Conservation (phyloP, 1,284 basidiomycete genomes). For the Gastroboletus turbinatus region DNA sequence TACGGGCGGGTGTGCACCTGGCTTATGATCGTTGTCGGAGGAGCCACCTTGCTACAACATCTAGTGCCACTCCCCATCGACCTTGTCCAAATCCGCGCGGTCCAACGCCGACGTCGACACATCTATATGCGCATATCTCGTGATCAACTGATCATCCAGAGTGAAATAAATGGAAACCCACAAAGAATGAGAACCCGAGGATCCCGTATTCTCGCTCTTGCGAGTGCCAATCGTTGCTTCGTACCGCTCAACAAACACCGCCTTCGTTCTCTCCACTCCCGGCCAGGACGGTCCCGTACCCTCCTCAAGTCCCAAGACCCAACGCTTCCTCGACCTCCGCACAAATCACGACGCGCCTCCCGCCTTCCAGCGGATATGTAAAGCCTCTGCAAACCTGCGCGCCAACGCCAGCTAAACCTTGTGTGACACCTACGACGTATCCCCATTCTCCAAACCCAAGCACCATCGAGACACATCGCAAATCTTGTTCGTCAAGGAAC, state of each 20-base stretch:
- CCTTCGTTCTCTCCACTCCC: slow-evolving; percentile 45
- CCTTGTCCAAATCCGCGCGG: slow-evolving; percentile 67
- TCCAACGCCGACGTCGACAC: slow-evolving; percentile 97
- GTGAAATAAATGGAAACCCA: slow-evolving; percentile 40
- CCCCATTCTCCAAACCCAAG: slow-evolving; percentile 69
- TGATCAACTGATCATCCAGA: slow-evolving; percentile 7
- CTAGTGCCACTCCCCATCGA: slow-evolving; percentile 50
- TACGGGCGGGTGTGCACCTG: slow-evolving; percentile 37
- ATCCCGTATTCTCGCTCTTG: slow-evolving; percentile 83
- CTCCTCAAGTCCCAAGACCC: slow-evolving; percentile 84
- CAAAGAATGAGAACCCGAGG: slow-evolving; percentile 93
- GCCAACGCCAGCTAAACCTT: slow-evolving; percentile 44
- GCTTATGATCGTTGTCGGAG: slow-evolving; percentile 36
- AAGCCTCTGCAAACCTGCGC: slow-evolving; percentile 38
- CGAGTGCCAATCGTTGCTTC: slow-evolving; percentile 88
- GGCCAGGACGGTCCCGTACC: slow-evolving; percentile 81
- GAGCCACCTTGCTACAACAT: slow-evolving; percentile 52
- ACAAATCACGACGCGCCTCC: slow-evolving; percentile 49
- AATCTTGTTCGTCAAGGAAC: slow-evolving; percentile 80
- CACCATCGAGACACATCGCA: slow-evolving; percentile 74
- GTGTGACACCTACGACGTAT: slow-evolving; percentile 81
- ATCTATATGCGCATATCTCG: slow-evolving; percentile 49
- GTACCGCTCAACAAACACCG: slow-evolving; percentile 86
- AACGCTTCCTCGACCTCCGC: slow-evolving; percentile 84
- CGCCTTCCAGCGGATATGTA: slow-evolving; percentile 72